Conservation (phyloP, 2,329 filamentous ascomycete species). For the Xylariaceae sp. region DNA sequence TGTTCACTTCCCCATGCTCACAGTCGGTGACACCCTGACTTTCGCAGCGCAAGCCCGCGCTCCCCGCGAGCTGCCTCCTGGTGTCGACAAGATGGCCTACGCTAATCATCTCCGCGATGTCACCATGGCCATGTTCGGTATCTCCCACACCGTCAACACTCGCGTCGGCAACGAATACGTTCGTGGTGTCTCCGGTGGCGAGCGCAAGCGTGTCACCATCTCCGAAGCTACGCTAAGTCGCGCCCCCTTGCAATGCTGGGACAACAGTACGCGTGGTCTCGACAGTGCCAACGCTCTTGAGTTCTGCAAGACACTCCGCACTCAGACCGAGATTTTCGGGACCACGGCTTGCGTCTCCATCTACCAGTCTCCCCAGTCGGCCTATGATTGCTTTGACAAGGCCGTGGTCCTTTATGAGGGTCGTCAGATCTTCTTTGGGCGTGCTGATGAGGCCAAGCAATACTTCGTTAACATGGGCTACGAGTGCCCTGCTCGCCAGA, state of each 20-base stretch:
- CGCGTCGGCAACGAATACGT: slow-evolving; percentile 72
- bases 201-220: slow-evolving; percentile 65
- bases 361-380: slow-evolving; percentile 64
- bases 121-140: slow-evolving; percentile 72
- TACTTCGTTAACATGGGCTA: slow-evolving; percentile 68
- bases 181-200: slow-evolving; percentile 70
- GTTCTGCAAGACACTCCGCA: slow-evolving; percentile 66
- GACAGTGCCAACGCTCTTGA: slow-evolving; percentile 74
- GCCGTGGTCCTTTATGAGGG: slow-evolving; percentile 56
- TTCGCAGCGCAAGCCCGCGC: slow-evolving; percentile 71
- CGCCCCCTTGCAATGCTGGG: slow-evolving; percentile 61
- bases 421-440: slow-evolving; percentile 61
- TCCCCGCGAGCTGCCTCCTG: slow-evolving; percentile 57
- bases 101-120: slow-evolving; percentile 65
- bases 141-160: slow-evolving; percentile 69
- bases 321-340: slow-evolving; percentile 61
- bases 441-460: slow-evolving; percentile 53
- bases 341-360: slow-evolving; percentile 67
- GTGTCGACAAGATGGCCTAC: slow-evolving; percentile 51
- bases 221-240: slow-evolving; percentile 57
- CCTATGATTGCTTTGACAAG: slow-evolving; percentile 64
- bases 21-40: slow-evolving; percentile 73
- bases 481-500: slow-evolving; percentile 62
- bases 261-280: slow-evolving; percentile 70
- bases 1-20: slow-evolving; percentile 73